phyloP scores from a whole-genome alignment of 1,284 basidiomycete genomes.

The Microbotryomycetes sp. region DNA sequence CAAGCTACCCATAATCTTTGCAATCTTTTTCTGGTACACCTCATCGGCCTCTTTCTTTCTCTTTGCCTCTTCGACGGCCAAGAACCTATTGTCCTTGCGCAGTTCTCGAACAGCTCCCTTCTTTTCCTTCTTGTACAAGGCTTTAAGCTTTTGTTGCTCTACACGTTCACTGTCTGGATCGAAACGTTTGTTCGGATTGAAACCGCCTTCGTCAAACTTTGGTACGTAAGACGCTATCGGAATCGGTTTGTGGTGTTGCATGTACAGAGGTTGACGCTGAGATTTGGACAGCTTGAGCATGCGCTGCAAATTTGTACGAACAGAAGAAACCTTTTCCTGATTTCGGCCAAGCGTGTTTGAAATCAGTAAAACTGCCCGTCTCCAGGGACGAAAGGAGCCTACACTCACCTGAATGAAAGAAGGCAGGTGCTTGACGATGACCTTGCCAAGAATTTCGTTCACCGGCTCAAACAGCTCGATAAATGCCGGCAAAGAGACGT shows the following conservation, averaged over 20 bases:
- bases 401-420: slow-evolving; percentile 55
- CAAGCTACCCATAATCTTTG: slow-evolving; percentile 66
- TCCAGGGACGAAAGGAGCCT: too few species aligned
- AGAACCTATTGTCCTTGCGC: slow-evolving; percentile 87
- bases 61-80: slow-evolving; percentile 78
- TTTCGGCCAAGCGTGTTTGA: too few species aligned
- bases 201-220: slow-evolving; percentile 74
- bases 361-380: too few species aligned
- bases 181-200: slow-evolving; percentile 72
- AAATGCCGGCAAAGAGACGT: slow-evolving; percentile 70
- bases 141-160: slow-evolving; percentile 74
- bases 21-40: slow-evolving; percentile 51
- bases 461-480: slow-evolving; percentile 74
- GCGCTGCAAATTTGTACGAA: slow-evolving; percentile 49
- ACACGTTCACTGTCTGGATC: slow-evolving; percentile 92
- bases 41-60: slow-evolving; percentile 76
- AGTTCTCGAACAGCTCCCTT: slow-evolving; percentile 97
- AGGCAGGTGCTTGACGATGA: slow-evolving; percentile 51
- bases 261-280: slow-evolving; percentile 66
- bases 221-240: slow-evolving; percentile 89
- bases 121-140: slow-evolving; percentile 87
- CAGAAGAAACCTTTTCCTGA: slow-evolving; percentile 34
- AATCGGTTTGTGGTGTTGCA: slow-evolving; percentile 94
- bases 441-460: slow-evolving; percentile 50
- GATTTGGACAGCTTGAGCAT: slow-evolving; percentile 66